Percentiles rank a stretch among this genome's conserved stretches.
phyloP scores from a whole-genome alignment of 2,329 filamentous ascomycete genomes.

The Cordyceps militaris region DNA sequence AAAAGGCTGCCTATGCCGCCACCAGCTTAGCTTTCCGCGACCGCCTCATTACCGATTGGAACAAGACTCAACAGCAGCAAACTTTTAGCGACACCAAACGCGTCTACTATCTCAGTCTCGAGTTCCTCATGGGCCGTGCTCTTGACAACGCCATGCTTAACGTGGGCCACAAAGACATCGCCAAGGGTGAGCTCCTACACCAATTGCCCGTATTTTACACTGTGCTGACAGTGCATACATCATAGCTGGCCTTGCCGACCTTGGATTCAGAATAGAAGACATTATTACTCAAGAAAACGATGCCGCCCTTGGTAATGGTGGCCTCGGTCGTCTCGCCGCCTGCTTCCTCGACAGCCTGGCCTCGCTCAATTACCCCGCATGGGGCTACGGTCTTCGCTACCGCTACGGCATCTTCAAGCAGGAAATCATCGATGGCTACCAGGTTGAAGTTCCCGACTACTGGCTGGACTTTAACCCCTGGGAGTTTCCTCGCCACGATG shows the following conservation, averaged over 20 bases:
- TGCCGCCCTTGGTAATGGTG: conserved; percentile 91
- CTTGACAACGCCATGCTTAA: conserved; percentile 99
- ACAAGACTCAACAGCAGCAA: conserved; percentile 94
- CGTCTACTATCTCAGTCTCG: conserved; percentile 93
- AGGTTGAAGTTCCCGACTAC: conserved; percentile 97
- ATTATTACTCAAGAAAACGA: conserved; percentile 93
- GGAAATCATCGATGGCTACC: conserved; percentile 95
- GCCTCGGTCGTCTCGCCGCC: conserved; percentile 86
- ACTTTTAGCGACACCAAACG: conserved; percentile 87
- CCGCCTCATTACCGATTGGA: conserved; percentile 91
- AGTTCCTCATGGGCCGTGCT: conserved; percentile 95
- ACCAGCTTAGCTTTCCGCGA: conserved; percentile 90
- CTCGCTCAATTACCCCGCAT: conserved; percentile 89
- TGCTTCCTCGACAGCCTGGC: conserved; percentile 97
- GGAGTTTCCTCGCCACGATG: conserved; percentile 95
- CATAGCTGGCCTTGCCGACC: conserved; percentile 72
- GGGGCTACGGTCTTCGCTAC: conserved; percentile 95
- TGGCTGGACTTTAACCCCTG: conserved; percentile 99
- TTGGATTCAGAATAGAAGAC: conserved; percentile 96
- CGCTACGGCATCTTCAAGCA: conserved; percentile 99
- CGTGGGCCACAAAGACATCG: conserved; percentile 77
- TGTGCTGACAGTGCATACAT: conserved; percentile 14
- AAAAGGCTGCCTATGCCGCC: conserved; percentile 84
- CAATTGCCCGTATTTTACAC: background rate
- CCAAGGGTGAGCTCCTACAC: conserved; percentile 51